Base-by-base conservation (phyloP, 1,139 yeast species). In the Petasospora rhodanensis region DNA sequence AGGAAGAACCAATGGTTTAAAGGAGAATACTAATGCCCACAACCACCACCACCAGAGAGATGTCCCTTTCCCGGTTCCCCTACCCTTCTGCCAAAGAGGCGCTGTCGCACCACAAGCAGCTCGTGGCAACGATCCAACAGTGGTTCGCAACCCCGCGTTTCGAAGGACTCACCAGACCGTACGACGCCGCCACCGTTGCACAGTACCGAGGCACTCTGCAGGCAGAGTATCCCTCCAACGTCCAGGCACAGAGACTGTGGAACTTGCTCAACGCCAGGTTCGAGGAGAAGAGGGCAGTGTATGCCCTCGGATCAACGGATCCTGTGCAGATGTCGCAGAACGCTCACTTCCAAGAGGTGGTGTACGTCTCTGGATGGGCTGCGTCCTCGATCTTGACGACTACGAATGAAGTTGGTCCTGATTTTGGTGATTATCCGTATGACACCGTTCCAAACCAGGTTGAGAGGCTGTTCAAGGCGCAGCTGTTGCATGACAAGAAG, bases 371-470 rank as follows among this genome's bases (percentile, higher is more conserved):
- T 14, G 83, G 84, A 0, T 47, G 52, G 52, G 52, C 52, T 1
- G 44, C 46, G 7, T 45, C 49, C 3, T 58, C 66, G 11, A 61
- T 73, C 13, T 57, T 73, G 38, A 71, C 77, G 7, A 67, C 79
- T 4, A 73, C 79, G 6, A 70, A 74, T 45, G 80, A 75, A 43
- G 77, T 73, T 4, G 67, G 75, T 7, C 78, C 80, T 3, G 81
- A 47, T 25, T 70, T 73, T 44, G 81, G 79, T 14, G 81, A 75
- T 49, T 75, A 75, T 46, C 80, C 81, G 1, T 76, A 76, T 52
- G 78, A 76, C 45, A 77, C 83, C 0, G 80, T 77, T 3, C 83
- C 83, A 18, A 73, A 72, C 47, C 78, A 74, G 49, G 83, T 76
- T 5, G 78, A 74, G 38, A 62, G 79, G 32, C 52, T 76, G 23